Evolutionary conservation across 2,329 filamentous ascomycete genomes (phyloP), one percentile per base, ranked within the genome.

Genomic region (Monilinia laxa): DNA sequence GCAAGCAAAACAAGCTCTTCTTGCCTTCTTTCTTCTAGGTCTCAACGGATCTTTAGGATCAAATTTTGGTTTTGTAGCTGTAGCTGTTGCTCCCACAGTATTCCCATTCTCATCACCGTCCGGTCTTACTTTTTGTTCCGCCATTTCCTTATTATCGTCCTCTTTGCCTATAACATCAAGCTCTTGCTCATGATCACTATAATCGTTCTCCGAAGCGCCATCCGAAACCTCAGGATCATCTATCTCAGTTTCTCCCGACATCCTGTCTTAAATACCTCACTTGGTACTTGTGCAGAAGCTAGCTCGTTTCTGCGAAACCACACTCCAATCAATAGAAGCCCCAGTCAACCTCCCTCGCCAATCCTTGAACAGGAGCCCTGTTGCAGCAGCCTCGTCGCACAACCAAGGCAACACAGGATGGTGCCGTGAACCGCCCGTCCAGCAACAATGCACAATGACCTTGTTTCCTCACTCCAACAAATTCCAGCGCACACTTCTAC

Each of bases 1-100:
- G 80, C 95, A 99, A 70, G 95, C 94, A 85, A 90, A 97, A 79
- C 95, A 99, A 67, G 95, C 95, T 78, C 95, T 86, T 73, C 94
- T 87, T 49, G 95, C 95, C 84, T 99, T 99, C 83, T 98, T 99
- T 75, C 95, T 87, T 73, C 93, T 85, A 23, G 95, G 94, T 68
- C 95, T 87, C 75, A 90, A 84, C 66, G 94, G 93, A 77, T 99
- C 95, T 79, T 98, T 98, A 66, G 93, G 87, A 80, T 91, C 84
- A 77, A 88, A 84, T 79, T 89, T 90, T 45, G 75, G 75, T 79
- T 90, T 90, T 79, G 70, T 82, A 79, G 72, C 79, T 77, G 73
- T 70, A 53, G 74, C 81, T 78, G 70, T 81, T 81, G 70, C 80
- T 71, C 70, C 73, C 42, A 68, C 71, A 55, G 68, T 64, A 65